Evolutionary conservation across 2,329 filamentous ascomycete genomes (phyloP).

Genomic region (Achaetomium macrosporum): DNA sequence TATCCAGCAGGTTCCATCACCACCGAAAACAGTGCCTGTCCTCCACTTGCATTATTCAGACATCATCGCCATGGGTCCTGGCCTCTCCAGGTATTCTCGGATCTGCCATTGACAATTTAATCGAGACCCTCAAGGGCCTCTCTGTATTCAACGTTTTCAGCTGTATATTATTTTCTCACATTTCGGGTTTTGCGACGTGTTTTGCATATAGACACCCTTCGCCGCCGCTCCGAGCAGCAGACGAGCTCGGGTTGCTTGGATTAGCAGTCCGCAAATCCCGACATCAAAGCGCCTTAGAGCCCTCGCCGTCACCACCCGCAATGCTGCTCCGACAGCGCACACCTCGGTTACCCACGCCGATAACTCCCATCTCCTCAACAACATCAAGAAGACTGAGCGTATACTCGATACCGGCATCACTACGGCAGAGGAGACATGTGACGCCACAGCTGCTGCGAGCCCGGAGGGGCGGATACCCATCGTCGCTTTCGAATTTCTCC

Average conservation of each 20-base stretch:
- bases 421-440: slow-evolving; percentile 12
- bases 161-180: slow-evolving; percentile 12
- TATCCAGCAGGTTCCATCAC: slow-evolving; percentile 19
- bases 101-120: slow-evolving; percentile 15
- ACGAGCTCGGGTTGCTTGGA: slow-evolving; percentile 8
- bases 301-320: slow-evolving; percentile 8
- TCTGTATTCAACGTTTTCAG: slow-evolving; percentile 6
- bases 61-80: slow-evolving; percentile 19
- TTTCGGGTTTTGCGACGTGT: slow-evolving; percentile 1
- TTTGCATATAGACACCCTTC: slow-evolving; percentile 3
- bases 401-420: slow-evolving; percentile 15
- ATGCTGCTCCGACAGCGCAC: slow-evolving; percentile 26
- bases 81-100: slow-evolving; percentile 16
- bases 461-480: slow-evolving; percentile 7
- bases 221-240: neutral
- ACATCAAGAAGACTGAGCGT: slow-evolving; percentile 14
- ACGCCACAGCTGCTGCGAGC: slow-evolving; percentile 11
- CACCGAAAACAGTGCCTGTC: slow-evolving; percentile 11
- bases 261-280: slow-evolving; percentile 13
- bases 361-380: slow-evolving; percentile 11
- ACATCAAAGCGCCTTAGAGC: slow-evolving; percentile 17
- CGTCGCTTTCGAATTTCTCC: slow-evolving; percentile 31
- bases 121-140: neutral
- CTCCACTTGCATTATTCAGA: slow-evolving; percentile 22
- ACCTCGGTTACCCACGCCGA: slow-evolving; percentile 20